Base-by-base conservation (phyloP, 768 basidiomycete species). In the Pleurotus cornucopiae region DNA sequence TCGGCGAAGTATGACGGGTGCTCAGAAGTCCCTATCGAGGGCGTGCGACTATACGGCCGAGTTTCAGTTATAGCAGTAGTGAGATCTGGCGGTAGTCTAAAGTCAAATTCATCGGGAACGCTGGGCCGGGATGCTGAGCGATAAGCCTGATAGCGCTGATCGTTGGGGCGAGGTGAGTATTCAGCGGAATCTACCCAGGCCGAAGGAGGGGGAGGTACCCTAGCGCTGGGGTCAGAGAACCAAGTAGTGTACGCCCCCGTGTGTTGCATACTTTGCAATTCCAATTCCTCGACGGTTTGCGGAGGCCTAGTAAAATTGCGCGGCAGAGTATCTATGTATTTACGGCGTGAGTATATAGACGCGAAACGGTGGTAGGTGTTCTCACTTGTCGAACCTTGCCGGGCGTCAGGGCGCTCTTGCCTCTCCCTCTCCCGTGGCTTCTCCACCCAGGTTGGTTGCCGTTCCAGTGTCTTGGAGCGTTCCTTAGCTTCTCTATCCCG, bases 361-460 rank as follows among this genome's bases (percentile, higher is more conserved):
- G 2, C 30, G 30, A 11, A 34, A 34, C 9, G 11, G 30, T 7
- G 34, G 18, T 38, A 0, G 21, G 39, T n/a, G 23, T 23, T 40
- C 51, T 14, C 58, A 58, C 40, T 66, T 14, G 62, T 48, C 37
- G 61, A 59, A 16, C 61, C 62, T 39, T 61, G 62, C 41, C 66
- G 58, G 41, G 56, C 51, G 3, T 66, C 66, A 20, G 54, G 60
- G n/a, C 62, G 55, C 20, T 43, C 46, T 14, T 46, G 60, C 47
- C 47, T 63, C 37, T 63, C 62, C 55, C 49, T 62, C 30, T 64
- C 63, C 9, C 60, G 53, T 4, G 60, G 21, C 38, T 60, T 62
- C 2, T 63, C 58, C 5, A 23, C 53, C 14, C 52, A 34, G 30
- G 30, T 34, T 34, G 11, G 48, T 21, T 37, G 23, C 39, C 14